Conservation (phyloP, 352 stramenopile species). For the Pythium brassicae region DNA sequence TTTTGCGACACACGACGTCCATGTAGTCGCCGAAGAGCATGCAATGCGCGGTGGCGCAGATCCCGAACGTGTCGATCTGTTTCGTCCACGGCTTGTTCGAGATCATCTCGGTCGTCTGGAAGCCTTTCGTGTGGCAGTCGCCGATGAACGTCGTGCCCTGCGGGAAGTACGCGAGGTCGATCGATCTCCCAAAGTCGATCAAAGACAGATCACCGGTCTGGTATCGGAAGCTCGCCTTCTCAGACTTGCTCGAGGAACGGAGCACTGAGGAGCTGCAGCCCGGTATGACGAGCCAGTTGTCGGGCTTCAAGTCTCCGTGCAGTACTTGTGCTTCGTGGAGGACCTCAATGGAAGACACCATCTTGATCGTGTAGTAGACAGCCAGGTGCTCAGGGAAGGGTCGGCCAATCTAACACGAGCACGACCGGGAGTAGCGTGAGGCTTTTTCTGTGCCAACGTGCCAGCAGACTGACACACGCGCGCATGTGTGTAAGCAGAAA, state of each 20-base stretch:
- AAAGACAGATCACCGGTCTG: slow-evolving; percentile 51
- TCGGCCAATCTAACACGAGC: slow-evolving; percentile 29
- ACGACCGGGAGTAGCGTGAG: background rate
- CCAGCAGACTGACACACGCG: background rate
- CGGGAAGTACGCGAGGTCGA: slow-evolving; percentile 65
- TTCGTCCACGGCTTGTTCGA: slow-evolving; percentile 66
- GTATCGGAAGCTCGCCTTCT: slow-evolving; percentile 18
- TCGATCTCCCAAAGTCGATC: slow-evolving; percentile 84
- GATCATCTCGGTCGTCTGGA: slow-evolving; percentile 84
- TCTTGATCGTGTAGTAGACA: slow-evolving; percentile 77
- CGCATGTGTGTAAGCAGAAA: background rate
- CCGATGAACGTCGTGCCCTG: slow-evolving; percentile 51
- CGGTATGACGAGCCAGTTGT: slow-evolving; percentile 77
- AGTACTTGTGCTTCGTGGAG: slow-evolving; percentile 62
- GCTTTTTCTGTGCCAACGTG: background rate
- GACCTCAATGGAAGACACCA: slow-evolving; percentile 65
- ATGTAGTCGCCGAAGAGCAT: slow-evolving; percentile 87
- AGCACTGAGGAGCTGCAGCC: slow-evolving; percentile 17
- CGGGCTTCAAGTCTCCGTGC: slow-evolving; percentile 84
- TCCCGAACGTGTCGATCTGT: slow-evolving; percentile 84
- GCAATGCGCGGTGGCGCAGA: slow-evolving; percentile 71
- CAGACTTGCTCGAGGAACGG: background rate
- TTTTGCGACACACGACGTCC: slow-evolving; percentile 39
- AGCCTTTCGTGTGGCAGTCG: slow-evolving; percentile 81
- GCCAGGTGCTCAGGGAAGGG: slow-evolving; percentile 65